Evolutionary conservation across 106 monocot genomes (phyloP).

Genomic region (Dioscorea zingiberensis): DNA sequence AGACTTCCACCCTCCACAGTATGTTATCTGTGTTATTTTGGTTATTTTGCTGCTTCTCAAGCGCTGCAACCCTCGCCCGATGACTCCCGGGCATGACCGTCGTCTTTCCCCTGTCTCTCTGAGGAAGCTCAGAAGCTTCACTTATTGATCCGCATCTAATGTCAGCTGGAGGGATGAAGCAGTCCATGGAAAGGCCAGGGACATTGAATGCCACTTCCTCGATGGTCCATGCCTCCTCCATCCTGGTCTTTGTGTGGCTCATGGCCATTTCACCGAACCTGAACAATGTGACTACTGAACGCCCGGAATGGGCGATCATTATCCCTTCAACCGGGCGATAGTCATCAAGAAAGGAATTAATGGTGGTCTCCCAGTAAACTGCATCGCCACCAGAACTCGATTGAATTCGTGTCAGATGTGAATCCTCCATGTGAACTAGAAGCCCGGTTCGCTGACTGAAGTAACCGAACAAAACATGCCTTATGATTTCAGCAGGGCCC

Average conservation of each 20-base stretch:
- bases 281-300: constrained; percentile 81
- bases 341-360: constrained; percentile 81
- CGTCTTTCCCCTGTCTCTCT: constrained; percentile 38
- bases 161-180: constrained; percentile 94
- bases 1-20: constrained; percentile 59
- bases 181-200: constrained; percentile 81
- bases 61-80: constrained; percentile 61
- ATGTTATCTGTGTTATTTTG: constrained; percentile 39
- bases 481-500: constrained; percentile 92
- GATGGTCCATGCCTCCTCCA: constrained; percentile 97
- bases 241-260: constrained; percentile 95
- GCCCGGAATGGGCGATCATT: constrained; percentile 87
- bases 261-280: constrained; percentile 92
- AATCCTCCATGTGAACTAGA: constrained; percentile 84
- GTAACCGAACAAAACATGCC: constrained; percentile 88
- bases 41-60: constrained; percentile 30
- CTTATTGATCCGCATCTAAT: constrained; percentile 49
- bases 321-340: constrained; percentile 81
- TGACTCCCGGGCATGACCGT: constrained; percentile 10
- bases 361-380: constrained; percentile 94
- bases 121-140: constrained; percentile 44
- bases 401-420: constrained; percentile 89
- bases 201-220: constrained; percentile 98
- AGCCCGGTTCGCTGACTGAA: constrained; percentile 93
- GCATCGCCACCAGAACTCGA: constrained; percentile 69